Base-by-base conservation (phyloP, 805 yeast genomes). In the Naumovozyma castellii region DNA sequence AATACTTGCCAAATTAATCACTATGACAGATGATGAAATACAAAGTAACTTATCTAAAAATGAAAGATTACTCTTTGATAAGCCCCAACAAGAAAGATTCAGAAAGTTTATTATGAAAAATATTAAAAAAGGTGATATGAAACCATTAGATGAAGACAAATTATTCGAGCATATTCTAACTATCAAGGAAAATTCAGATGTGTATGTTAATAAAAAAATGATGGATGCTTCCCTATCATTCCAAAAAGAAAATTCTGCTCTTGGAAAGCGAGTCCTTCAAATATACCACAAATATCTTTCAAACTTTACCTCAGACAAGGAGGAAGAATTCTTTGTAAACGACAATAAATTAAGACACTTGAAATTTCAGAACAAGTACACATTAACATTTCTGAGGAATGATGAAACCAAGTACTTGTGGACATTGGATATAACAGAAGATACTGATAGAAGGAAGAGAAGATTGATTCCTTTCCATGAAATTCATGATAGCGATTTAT, bases 361-460 rank as follows among this genome's bases (percentile, higher is more conserved):
- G 3, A 51, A 71, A 0, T 59, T 64, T 31, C 81, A 78, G 54
- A 68, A 71, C 39, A 53, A 64, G 6, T 50, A 77, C 39, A 74
- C 71, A 39, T 43, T 64, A 3, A 78, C 71, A 43, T 54, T 67
- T 6, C 10, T 22, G 10, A 22, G 10, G 27, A 10, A 22, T 6
- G 10, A 22, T 6, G 27, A 22, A 22, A 22, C 6, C 10, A 22
- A 6, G 2, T 12, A 5, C 6, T 2, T 44, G 5, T 79, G 78
- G 72, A 56, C 67, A 2, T 58, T 84, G 8, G 94, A 84, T 53
- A 70, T 72, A 22, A 75, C 80, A 37, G 94, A 85, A 54, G 83
- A 84, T 27, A 65, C 69, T 20, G 77, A 79, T 48, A 62, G 90
- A 46, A 80, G 76, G 73, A 66, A 88, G 43, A 77, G 70, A 42